Conservation (phyloP, 2,329 filamentous ascomycete species). For the Pyrenophora teres region DNA sequence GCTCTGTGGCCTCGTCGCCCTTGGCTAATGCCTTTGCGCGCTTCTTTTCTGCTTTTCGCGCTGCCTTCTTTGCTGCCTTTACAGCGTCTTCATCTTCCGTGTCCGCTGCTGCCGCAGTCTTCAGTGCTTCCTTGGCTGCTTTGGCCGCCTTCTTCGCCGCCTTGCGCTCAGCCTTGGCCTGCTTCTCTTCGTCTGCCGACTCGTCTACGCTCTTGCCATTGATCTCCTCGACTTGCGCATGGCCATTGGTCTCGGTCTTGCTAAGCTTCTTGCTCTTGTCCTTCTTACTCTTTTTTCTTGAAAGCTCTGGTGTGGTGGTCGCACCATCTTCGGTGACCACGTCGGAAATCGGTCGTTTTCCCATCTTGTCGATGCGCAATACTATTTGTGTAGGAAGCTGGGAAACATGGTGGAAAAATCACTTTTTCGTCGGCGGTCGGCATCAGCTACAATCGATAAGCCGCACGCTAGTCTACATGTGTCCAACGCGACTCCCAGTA, state of each 20-base stretch:
- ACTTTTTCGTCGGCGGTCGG: slow-evolving; percentile 22
- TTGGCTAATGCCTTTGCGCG: slow-evolving; percentile 36
- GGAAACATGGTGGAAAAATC: slow-evolving; percentile 14
- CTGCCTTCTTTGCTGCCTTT: slow-evolving; percentile 44
- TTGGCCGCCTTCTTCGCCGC: slow-evolving; percentile 50
- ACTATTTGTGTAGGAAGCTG: slow-evolving; percentile 1
- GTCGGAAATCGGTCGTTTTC: slow-evolving; percentile 44
- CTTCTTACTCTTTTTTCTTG: slow-evolving; percentile 47
- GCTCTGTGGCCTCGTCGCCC: slow-evolving; percentile 32
- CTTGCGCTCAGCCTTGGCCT: slow-evolving; percentile 51
- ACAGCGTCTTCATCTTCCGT: slow-evolving; percentile 36
- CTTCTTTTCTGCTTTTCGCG: slow-evolving; percentile 48
- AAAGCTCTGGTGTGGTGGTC: slow-evolving; percentile 26
- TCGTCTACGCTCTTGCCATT: slow-evolving; percentile 19
- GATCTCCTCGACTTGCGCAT: slow-evolving; percentile 23
- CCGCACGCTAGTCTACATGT: slow-evolving; percentile 3
- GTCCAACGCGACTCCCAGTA: slow-evolving; percentile 4
- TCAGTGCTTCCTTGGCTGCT: slow-evolving; percentile 27
- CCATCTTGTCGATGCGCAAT: slow-evolving; percentile 33
- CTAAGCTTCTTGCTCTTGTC: slow-evolving; percentile 41
- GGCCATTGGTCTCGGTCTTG: slow-evolving; percentile 29
- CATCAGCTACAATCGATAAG: slow-evolving; percentile 27
- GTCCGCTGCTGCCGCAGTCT: slow-evolving; percentile 24
- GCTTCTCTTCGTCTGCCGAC: slow-evolving; percentile 38
- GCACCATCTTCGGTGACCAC: slow-evolving; percentile 34